These are phyloP conservation scores for Pinus albicaulis DNA, from an alignment of 75 land plant species.

Conservation along the genomic window DNA sequence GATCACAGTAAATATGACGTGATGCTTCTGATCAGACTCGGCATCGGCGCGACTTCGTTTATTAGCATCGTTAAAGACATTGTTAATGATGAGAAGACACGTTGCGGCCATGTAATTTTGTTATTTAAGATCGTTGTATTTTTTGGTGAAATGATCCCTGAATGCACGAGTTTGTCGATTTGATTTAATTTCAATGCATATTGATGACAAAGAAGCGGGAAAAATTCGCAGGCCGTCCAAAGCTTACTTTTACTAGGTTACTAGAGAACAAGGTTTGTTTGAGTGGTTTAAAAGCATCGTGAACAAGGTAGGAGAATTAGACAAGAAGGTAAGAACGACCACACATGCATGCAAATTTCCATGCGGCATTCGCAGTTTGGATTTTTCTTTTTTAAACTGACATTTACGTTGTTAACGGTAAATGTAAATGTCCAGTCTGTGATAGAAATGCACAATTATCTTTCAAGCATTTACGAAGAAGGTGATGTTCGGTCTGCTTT, in stretches of 20 bases:
- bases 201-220: conserved; percentile 9
- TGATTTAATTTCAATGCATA: neutral
- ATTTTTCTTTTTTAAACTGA: neutral
- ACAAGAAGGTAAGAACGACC: conserved; percentile 17
- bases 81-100: conserved; percentile 5
- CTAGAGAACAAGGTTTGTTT: conserved; percentile 32
- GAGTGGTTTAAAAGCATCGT: conserved; percentile 38
- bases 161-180: neutral
- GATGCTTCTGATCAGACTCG: conserved; percentile 39
- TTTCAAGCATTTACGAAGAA: conserved; percentile 53
- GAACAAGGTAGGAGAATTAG: conserved; percentile 34
- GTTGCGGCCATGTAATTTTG: neutral
- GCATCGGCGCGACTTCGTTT: conserved; percentile 47
- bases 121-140: neutral
- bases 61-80: conserved; percentile 28
- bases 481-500: conserved; percentile 56
- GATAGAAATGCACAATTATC: conserved; percentile 58
- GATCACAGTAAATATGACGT: conserved; percentile 40
- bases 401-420: neutral
- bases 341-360: neutral
- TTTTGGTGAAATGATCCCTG: neutral
- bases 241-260: conserved; percentile 35
- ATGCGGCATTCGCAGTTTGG: neutral
- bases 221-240: conserved; percentile 1
- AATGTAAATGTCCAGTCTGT: conserved; percentile 1